Evolutionary conservation across 768 basidiomycete genomes (phyloP).

Genomic region (Hygrophoropsis aurantiaca): DNA sequence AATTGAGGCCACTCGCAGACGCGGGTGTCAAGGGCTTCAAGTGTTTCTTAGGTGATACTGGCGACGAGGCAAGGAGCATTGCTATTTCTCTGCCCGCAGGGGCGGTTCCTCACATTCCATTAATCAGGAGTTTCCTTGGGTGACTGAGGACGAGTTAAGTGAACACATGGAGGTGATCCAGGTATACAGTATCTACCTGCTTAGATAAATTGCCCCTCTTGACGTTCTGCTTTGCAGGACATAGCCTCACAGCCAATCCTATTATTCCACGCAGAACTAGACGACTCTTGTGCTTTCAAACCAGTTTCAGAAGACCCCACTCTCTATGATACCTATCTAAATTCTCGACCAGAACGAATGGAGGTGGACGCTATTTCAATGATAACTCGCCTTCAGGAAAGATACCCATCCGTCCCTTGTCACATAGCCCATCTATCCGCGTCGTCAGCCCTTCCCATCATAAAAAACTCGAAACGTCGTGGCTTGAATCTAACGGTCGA

Average conservation of each 20-base stretch:
- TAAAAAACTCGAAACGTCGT: conserved; percentile 64
- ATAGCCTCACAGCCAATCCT: conserved; percentile 70
- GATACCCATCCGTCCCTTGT: conserved; percentile 68
- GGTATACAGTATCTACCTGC: conserved; percentile 39
- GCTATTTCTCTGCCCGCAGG: background rate
- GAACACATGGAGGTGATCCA: conserved; percentile 73
- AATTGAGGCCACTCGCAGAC: conserved; percentile 70
- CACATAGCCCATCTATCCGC: conserved; percentile 98
- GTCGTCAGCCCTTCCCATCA: conserved; percentile 72
- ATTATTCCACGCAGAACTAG: conserved; percentile 93
- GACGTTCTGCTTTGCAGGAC: conserved; percentile 42
- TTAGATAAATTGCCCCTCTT: background rate
- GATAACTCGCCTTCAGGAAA: conserved; percentile 62
- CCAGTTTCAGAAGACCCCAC: conserved; percentile 38
- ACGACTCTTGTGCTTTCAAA: conserved; percentile 41
- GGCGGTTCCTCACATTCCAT: background rate
- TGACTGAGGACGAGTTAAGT: conserved; percentile 66
- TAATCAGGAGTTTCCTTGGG: conserved; percentile 87
- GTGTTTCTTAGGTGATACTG: conserved; percentile 94
- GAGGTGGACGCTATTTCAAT: conserved; percentile 82
- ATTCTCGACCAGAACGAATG: conserved; percentile 77
- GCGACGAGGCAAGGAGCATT: conserved; percentile 79
- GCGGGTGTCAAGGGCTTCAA: conserved; percentile 95
- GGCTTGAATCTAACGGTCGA: conserved; percentile 84
- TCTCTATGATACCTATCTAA: conserved; percentile 78